These are phyloP conservation scores for Euphorbia peplus DNA, from an alignment of 345 rosid species.

Conservation along the genomic window DNA sequence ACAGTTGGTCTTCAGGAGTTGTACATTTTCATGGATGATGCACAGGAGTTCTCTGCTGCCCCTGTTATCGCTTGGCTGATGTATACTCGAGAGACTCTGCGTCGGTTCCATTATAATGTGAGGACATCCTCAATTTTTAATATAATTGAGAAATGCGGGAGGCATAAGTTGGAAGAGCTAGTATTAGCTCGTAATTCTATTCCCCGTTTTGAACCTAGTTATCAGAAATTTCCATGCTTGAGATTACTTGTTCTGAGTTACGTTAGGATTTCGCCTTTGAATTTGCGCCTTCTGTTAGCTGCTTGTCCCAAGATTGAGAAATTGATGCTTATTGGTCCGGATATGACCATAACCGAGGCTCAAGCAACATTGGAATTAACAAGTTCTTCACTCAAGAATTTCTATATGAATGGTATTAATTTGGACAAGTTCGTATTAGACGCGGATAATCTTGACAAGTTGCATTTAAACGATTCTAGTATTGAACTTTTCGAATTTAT, in stretches of 20 bases:
- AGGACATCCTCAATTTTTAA: conserved; percentile 59
- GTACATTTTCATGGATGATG: conserved; percentile 59
- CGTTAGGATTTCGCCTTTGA: conserved; percentile 64
- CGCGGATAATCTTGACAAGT: conserved; percentile 69
- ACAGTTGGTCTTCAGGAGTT: conserved; percentile 63
- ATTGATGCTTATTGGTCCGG: conserved; percentile 59
- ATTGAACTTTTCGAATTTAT: conserved; percentile 68
- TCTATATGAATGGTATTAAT: conserved; percentile 59
- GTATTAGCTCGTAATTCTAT: conserved; percentile 50
- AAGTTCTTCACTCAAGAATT: conserved; percentile 55
- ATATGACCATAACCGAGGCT: conserved; percentile 66
- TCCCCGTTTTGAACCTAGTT: conserved; percentile 58
- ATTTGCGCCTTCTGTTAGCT: conserved; percentile 64
- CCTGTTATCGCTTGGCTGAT: conserved; percentile 78
- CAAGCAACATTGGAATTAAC: conserved; percentile 63
- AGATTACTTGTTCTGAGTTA: conserved; percentile 61
- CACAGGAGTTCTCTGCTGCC: conserved; percentile 58
- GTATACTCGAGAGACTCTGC: conserved; percentile 69
- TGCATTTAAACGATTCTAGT: conserved; percentile 71
- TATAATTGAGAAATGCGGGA: conserved; percentile 71
- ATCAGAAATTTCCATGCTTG: conserved; percentile 73
- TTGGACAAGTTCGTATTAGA: conserved; percentile 78
- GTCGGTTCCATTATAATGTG: conserved; percentile 51
- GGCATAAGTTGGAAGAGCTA: conserved; percentile 65
- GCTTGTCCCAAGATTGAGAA: conserved; percentile 63